Conservation (phyloP, 2,329 filamentous ascomycete species). For the Huntiella moniliformis region DNA sequence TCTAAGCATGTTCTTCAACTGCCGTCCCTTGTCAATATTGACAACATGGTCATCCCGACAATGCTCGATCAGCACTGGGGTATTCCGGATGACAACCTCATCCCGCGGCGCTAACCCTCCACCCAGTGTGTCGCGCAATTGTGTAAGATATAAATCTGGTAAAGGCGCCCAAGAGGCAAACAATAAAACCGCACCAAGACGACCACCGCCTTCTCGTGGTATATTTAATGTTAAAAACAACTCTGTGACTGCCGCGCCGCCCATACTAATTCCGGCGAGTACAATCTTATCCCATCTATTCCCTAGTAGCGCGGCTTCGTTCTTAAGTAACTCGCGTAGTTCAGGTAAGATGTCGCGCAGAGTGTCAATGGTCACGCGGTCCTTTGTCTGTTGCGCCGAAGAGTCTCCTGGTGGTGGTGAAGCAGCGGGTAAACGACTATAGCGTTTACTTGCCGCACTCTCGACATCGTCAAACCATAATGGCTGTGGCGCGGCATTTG, state of each 20-base stretch:
- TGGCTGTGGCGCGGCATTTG: background rate
- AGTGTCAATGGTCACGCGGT: background rate
- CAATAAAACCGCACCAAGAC: background rate
- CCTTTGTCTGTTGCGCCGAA: too few relatives aligned
- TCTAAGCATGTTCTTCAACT: background rate
- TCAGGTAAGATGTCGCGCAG: background rate
- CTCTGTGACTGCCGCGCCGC: background rate
- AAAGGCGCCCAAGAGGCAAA: background rate
- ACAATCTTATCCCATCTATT: background rate
- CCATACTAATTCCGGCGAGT: background rate
- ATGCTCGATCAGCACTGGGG: background rate
- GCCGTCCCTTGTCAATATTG: background rate
- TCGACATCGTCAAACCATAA: background rate
- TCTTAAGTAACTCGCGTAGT: background rate
- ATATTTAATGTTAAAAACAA: background rate
- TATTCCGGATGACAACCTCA: background rate
- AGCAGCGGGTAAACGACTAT: too few relatives aligned
- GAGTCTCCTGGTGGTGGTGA: too few relatives aligned
- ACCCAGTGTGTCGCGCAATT: background rate
- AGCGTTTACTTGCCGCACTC: too few relatives aligned
- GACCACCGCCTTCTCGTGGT: background rate
- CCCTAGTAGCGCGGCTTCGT: background rate
- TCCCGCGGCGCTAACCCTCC: background rate
- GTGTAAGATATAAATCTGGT: background rate
- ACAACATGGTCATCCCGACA: constrained; percentile 1